Evolutionary conservation across 345 rosid species (phyloP), one percentile per base, ranked within the genome.

Genomic region (Barbarea vulgaris): DNA sequence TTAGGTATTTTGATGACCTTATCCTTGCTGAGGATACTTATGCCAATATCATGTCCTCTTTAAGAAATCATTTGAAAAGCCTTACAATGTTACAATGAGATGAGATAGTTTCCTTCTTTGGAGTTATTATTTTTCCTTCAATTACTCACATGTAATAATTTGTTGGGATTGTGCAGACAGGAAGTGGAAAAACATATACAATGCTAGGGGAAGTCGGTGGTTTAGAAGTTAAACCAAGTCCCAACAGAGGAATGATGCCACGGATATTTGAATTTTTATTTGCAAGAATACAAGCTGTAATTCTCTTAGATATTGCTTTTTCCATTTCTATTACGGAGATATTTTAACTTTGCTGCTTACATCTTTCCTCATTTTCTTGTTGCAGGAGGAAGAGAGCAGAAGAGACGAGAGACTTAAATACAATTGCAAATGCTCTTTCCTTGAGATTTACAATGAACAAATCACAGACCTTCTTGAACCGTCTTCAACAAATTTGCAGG

Each of bases 121-220:
- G 46, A 36, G 17, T 39, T 31, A 4, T 37, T 22, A 30, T 8
- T 11, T 59, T 50, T 5, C 18, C 4, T 64, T 14, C 48, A 31
- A 0, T 33, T 61, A 52, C 21, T 34, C 19, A 52, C 53, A 36
- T 66, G 36, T 17, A 24, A 39, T 36, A 1, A 11, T 66, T 54
- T 33, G 31, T 63, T 80, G 77, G 71, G 21, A 30, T 64, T 34
- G 34, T 85, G 83, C 88, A 95, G 97, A 95, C 99, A 57, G 97
- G 97, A 77, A 92, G 99, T 70, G 99, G 97, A n/a, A 95, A 95
- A 87, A 92, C 97, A n/a, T 79, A 85, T 75, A 90, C 99, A 52
- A 91, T 92, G 97, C 97, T 92, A 9, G 96, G 97, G 59, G 91
- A 87, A 72, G 88, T 92, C 37, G 88, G 86, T 72, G 92, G 84